Base-by-base conservation (phyloP, 331 rosid species). In the Quercus lobata region DNA sequence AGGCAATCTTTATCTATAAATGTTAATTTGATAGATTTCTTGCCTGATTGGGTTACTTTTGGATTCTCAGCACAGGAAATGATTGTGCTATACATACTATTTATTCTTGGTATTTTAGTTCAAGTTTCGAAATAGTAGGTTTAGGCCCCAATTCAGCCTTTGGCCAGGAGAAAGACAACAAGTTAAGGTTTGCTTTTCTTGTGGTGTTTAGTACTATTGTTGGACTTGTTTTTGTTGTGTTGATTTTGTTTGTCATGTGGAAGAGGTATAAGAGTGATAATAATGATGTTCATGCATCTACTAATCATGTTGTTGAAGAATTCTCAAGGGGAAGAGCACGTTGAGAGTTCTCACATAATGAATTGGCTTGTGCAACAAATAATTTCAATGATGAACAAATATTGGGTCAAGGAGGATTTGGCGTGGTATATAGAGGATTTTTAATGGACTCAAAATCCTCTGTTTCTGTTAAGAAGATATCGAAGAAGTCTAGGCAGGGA, bases 331-430 rank as follows among this genome's bases (percentile, higher is more conserved):
- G 25, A 29, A 69, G 80, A 19, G 68, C 76, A 6, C 86, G 83
- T 21, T 79, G 9, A 66, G 76, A 54, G 55, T 87, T 81, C 71
- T 79, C 90, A 46, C 73, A 72, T 66, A 63, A 76, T 18, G 84
- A 87, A 57, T 83, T 87, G 46, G 78, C 46, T 19, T 19, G 24
- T 69, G 86, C 88, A 74, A 84, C 90, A 5, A 65, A 63, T 44
- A 76, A 76, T 41, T 87, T 87, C 22, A 69, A 79, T 5, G 70
- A 65, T 4, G 84, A 68, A 27, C 57, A 69, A 3, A 84, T 73
- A 62, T 70, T 87, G 25, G 88, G 88, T 70, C 73, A 73, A 24
- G 90, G 90, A 32, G 88, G 90, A 22, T 87, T 84, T 5, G 90
- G 90, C 5, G 85, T 53, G 21, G 89, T 86, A 22, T 86, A 83